Evolutionary conservation across 371 early-diverging fungal species (phyloP), one percentile per base, ranked within the genome.

Genomic region (Zychaea mexicana): DNA sequence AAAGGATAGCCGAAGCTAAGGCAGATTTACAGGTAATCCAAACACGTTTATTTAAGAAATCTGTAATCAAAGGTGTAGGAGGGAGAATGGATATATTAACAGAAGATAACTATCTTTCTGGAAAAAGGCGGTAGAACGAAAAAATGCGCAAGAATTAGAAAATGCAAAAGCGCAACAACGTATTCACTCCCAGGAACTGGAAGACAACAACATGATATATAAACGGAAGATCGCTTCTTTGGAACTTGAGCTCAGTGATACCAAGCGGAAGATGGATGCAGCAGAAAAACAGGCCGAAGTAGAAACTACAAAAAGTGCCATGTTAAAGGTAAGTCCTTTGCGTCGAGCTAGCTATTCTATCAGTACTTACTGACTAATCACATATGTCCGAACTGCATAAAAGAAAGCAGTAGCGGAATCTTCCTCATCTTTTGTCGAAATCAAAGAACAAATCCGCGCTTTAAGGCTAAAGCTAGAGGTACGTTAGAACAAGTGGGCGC

Each of bases 121-220:
- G 49, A 19, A 19, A 46, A 56, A 68, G 66, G 31, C 57, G 10
- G 47, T 69, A 26, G 71, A 74, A 31, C 33, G 68, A 46, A 32
- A 61, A 13, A 73, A 78, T 64, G 49, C 27, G 0, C 62, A 52
- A 17, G 66, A 74, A 31, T 52, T 74, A 28, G 71, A 70, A 57
- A 63, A 71, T 10, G 15, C 72, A 13, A 69, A 74, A 30, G 66
- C 72, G 12, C 61, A 67, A 22, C 78, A 72, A n/a, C 65, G 74
- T 9, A 69, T 78, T 15, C 71, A 74, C 38, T 59, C 52, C 17
- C 78, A 78, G 55, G 67, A 66, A 36, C 26, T 79, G 9, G 71
- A 74, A 57, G 79, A 79, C 30, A 66, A 73, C 7, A 64, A 62
- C 2, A 33, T 79, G 26, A 74, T 74, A 3, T 63, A 61, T 36